Conservation (phyloP, 129 eudicot species). For the Sambucus nigra region DNA sequence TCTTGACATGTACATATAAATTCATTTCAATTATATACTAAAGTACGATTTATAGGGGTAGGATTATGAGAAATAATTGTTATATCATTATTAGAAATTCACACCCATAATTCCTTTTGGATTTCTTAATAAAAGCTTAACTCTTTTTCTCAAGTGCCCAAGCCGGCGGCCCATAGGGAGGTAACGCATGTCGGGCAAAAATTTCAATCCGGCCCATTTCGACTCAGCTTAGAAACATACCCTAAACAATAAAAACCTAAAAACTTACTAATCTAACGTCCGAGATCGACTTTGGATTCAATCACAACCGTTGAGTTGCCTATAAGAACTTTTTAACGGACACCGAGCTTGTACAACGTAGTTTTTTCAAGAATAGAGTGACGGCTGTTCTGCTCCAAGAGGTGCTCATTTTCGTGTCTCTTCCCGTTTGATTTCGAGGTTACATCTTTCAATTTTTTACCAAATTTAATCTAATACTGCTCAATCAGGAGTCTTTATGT, state of each 20-base stretch:
- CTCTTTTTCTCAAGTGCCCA: too few species aligned
- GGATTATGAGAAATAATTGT: too few species aligned
- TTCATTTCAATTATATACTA: too few species aligned
- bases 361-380: neutral
- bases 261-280: slow-evolving; percentile 15
- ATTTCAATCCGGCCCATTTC: neutral
- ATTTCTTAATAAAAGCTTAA: too few species aligned
- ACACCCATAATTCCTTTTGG: too few species aligned
- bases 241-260: too few species aligned
- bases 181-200: too few species aligned
- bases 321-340: neutral
- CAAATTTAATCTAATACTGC: neutral
- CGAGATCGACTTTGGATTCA: neutral
- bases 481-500: neutral
- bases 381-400: neutral
- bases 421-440: neutral
- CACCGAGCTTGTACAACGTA: neutral
- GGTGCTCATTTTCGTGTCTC: neutral
- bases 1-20: too few species aligned
- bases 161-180: too few species aligned
- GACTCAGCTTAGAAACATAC: neutral
- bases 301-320: slow-evolving; percentile 1
- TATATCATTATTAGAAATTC: too few species aligned
- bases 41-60: too few species aligned
- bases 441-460: neutral